Evolutionary conservation across 1,139 yeast species (phyloP).

Genomic region (Lodderomyces elongisporus): DNA sequence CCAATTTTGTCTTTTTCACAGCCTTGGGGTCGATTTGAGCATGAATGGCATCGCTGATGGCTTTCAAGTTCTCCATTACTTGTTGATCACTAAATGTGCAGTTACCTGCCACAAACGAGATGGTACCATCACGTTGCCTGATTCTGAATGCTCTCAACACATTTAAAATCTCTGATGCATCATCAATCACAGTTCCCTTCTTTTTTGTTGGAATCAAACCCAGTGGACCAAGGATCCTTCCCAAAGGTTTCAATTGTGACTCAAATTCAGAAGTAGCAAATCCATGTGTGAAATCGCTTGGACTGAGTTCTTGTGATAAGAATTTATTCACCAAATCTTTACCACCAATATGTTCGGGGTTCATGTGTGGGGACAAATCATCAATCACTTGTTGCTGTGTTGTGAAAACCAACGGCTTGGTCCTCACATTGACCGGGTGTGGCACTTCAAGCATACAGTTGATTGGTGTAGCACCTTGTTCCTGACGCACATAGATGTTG

Average conservation of each 20-base stretch:
- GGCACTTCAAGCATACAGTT: slow-evolving; percentile 74
- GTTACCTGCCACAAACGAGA: slow-evolving; percentile 72
- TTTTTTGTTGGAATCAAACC: slow-evolving; percentile 87
- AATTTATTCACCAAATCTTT: slow-evolving; percentile 62
- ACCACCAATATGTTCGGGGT: slow-evolving; percentile 68
- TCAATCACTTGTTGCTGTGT: slow-evolving; percentile 47
- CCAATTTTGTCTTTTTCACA: slow-evolving; percentile 10
- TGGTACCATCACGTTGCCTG: slow-evolving; percentile 59
- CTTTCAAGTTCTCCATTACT: slow-evolving; percentile 64
- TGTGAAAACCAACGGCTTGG: slow-evolving; percentile 64
- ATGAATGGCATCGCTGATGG: slow-evolving; percentile 63
- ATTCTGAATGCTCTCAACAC: slow-evolving; percentile 49
- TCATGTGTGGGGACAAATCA: slow-evolving; percentile 50
- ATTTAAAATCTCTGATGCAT: slow-evolving; percentile 33
- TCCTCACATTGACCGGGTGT: slow-evolving; percentile 59
- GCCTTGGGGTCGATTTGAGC: slow-evolving; percentile 14
- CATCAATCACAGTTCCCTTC: slow-evolving; percentile 80
- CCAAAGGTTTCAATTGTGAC: slow-evolving; percentile 56
- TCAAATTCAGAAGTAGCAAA: slow-evolving; percentile 83
- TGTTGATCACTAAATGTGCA: slow-evolving; percentile 77
- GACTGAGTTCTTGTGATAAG: slow-evolving; percentile 45
- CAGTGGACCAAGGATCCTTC: slow-evolving; percentile 78
- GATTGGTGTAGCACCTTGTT: slow-evolving; percentile 73
- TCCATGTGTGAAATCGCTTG: slow-evolving; percentile 66
- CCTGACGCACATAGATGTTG: slow-evolving; percentile 65